Evolutionary conservation across 805 yeast species (phyloP), one percentile per base, ranked within the genome.

Genomic region (Teunomyces tritomae): DNA sequence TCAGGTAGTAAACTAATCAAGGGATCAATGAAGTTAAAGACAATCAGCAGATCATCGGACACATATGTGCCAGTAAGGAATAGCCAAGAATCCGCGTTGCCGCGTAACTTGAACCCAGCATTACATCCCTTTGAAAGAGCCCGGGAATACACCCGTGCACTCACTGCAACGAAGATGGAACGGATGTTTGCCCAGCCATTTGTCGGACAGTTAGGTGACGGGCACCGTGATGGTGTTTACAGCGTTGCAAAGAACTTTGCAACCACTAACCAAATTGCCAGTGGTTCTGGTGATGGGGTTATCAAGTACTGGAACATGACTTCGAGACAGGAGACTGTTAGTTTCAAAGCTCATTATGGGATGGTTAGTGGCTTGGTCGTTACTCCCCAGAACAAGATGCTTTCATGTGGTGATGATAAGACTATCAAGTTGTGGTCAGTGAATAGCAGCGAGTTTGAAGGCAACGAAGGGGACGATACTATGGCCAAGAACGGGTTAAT

Each of bases 151-250:
- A 88, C 97, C 14, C 81, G 91, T 55, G 98, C 98, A 0, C 70
- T 94, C 45, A 92, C 89, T 48, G 98, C 99, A 26, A 91, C 98
- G 11, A 94, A 94, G 64, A 67, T 94, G 70, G 98, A 92, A 63
- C 79, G 97, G 56, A 85, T 94, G 87, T 94, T 94, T 78, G 98
- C 99, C 0, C 91, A 91, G 62, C 99, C 99, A 2, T 94, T 94
- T 67, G 77, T 95, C 16, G 97, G 96, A 0, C 98, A 94, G 63
- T 70, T 94, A 32, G 99, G 99, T 3, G 79, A 81, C 51, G 99
- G 99, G 7, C 99, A 95, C 62, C 74, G 92, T 48, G 99, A 94
- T 63, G 98, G 97, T 49, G 89, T 94, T 10, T 92, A 94, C 66
- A 73, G 84, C 13, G 79, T 94, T 41, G 96, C 97, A 5, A 87